Base-by-base conservation (phyloP, 257 asterid species). In the Nicotiana sylvestris region DNA sequence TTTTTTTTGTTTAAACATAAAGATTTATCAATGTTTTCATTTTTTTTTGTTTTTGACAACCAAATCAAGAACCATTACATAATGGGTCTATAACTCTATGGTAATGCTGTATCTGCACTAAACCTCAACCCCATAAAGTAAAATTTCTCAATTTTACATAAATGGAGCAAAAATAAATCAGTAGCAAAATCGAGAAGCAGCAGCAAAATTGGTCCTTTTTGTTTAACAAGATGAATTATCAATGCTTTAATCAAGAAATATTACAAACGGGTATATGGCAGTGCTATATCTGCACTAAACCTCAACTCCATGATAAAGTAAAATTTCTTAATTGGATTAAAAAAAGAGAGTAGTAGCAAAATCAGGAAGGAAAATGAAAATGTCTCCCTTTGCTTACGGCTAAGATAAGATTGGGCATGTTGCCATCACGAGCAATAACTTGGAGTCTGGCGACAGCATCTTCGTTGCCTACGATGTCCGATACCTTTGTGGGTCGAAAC, bases 361-460 rank as follows among this genome's bases (percentile, higher is more conserved):
- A 68, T 32, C 25, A 29, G 46, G 8, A 33, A 30, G 67, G 10
- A 55, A 3, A 32, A 3, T 4, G 37, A 6, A 43, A 13, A 43
- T 9, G 51, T 8, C 51, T 9, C 51, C 11, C 12, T 43, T n/a
- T 39, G 18, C 85, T 87, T 83, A 94, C 98, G 7, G 99, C 91
- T 83, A 94, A 86, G 83, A 96, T 94, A 85, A 96, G 93, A 78
- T 94, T 92, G 80, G 98, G 98, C 98, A 94, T 96, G 90, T 96
- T 96, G 74, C 98, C 99, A 49, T 92, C 97, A 46, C 91, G 95
- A 32, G 97, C 98, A 78, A 96, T 90, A 87, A 96, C 97, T 89
- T 94, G 98, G 74, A 96, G 98, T 85, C 99, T 85, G 8, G 92
- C 85, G 76, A 96, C 97, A 74, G 99, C 99, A 78, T 96, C 98